phyloP scores from a whole-genome alignment of 2,329 filamentous ascomycete genomes.

The Drechslerella dactyloides region DNA sequence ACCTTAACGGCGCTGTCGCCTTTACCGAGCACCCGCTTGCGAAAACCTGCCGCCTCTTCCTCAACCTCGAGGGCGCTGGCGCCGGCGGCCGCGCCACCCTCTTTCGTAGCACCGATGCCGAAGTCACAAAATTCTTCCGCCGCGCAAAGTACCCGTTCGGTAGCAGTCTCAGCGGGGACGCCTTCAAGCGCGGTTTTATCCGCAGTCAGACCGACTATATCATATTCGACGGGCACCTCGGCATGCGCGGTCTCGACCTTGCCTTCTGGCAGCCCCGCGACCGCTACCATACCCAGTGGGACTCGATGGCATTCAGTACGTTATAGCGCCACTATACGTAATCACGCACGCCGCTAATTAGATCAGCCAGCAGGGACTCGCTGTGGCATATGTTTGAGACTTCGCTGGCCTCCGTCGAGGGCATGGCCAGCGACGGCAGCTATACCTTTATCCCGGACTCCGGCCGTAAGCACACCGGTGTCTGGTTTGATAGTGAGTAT shows the following conservation, averaged over 20 bases:
- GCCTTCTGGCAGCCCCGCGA: slow-evolving; percentile 87
- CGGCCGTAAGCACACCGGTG: slow-evolving; percentile 72
- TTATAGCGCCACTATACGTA: background rate
- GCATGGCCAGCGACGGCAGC: slow-evolving; percentile 72
- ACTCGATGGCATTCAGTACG: slow-evolving; percentile 74
- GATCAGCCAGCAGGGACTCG: slow-evolving; percentile 61
- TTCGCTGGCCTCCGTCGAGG: slow-evolving; percentile 74
- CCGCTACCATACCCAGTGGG: slow-evolving; percentile 88
- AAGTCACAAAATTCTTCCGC: slow-evolving; percentile 80
- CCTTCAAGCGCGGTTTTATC: slow-evolving; percentile 79
- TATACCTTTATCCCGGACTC: slow-evolving; percentile 70
- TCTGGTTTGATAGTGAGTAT: slow-evolving; percentile 78
- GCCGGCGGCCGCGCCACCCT: slow-evolving; percentile 86
- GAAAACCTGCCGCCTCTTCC: slow-evolving; percentile 75
- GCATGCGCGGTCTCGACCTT: slow-evolving; percentile 85
- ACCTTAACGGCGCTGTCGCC: slow-evolving; percentile 81
- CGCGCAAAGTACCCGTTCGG: slow-evolving; percentile 76
- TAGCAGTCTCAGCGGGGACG: slow-evolving; percentile 79
- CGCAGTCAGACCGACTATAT: slow-evolving; percentile 88
- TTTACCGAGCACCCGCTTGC: slow-evolving; percentile 84
- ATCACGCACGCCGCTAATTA: slow-evolving; percentile 28
- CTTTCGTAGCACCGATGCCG: slow-evolving; percentile 85
- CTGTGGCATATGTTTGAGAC: slow-evolving; percentile 96
- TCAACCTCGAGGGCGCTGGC: slow-evolving; percentile 94
- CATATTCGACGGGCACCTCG: slow-evolving; percentile 77